phyloP scores from a whole-genome alignment of 2,329 filamentous ascomycete genomes.

The Fusarium tanahbumbuense region DNA sequence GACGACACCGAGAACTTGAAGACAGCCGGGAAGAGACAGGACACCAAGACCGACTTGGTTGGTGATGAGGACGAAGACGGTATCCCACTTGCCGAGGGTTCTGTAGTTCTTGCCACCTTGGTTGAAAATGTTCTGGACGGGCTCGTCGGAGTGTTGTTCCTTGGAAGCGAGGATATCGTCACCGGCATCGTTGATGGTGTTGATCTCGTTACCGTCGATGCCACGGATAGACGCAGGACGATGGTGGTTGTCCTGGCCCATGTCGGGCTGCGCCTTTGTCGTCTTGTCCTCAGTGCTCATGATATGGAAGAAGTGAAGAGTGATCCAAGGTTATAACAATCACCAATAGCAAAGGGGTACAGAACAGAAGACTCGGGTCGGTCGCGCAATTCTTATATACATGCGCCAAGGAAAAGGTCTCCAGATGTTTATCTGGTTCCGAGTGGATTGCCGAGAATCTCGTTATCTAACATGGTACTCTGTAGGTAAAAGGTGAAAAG shows the following conservation, averaged over 20 bases:
- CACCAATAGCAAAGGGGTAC: not conserved
- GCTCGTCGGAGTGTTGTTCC: constrained; percentile 31
- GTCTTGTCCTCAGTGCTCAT: constrained; percentile 26
- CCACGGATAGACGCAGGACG: constrained; percentile 24
- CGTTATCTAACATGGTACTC: constrained; percentile 19
- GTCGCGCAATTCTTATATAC: constrained; percentile 24
- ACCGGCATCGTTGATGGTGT: constrained; percentile 14
- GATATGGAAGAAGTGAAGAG: not conserved
- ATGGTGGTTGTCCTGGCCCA: constrained; percentile 13
- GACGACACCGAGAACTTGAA: constrained; percentile 73
- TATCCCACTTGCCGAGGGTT: constrained; percentile 44
- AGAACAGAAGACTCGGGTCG: not conserved
- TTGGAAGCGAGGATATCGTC: constrained; percentile 25
- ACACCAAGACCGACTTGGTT: constrained; percentile 49
- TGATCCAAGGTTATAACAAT: not conserved
- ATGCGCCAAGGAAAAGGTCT: constrained; percentile 25
- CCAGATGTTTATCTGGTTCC: constrained; percentile 20
- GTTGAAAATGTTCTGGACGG: constrained; percentile 43
- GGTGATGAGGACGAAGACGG: constrained; percentile 46
- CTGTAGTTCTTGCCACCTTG: constrained; percentile 48
- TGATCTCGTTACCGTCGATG: constrained; percentile 31
- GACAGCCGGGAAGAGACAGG: constrained; percentile 77
- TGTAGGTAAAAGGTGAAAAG: not conserved
- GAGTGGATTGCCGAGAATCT: constrained; percentile 13
- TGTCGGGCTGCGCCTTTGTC: constrained; percentile 24